Percentiles rank a stretch among this genome's conserved stretches.
These are phyloP conservation scores for Malassezia psittaci DNA, from an alignment of 1,284 basidiomycete genomes.

Conservation along the genomic window DNA sequence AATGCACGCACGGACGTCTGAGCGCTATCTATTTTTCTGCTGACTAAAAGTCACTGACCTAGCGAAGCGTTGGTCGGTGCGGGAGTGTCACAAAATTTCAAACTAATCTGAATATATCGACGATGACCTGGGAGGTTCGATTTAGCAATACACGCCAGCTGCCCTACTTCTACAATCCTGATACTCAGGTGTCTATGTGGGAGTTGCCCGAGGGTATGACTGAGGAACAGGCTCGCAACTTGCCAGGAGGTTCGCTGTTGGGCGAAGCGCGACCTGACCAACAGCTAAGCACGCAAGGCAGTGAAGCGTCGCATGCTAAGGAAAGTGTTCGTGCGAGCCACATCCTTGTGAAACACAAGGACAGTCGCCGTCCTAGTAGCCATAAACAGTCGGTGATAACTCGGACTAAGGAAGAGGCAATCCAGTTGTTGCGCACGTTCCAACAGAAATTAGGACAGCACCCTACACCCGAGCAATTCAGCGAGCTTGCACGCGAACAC, in stretches of 20 bases:
- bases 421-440: slow-evolving; percentile 56
- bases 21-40: background rate
- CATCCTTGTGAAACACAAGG: slow-evolving; percentile 81
- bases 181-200: slow-evolving; percentile 69
- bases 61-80: background rate
- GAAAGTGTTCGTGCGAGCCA: slow-evolving; percentile 75
- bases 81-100: background rate
- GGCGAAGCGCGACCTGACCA: slow-evolving; percentile 6
- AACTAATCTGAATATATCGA: background rate
- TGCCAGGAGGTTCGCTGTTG: slow-evolving; percentile 40
- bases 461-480: slow-evolving; percentile 32
- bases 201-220: slow-evolving; percentile 63
- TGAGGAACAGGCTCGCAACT: slow-evolving; percentile 28
- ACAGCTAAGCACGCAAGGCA: slow-evolving; percentile 44
- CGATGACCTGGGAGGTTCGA: slow-evolving; percentile 37
- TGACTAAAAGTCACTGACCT: background rate
- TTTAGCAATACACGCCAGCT: slow-evolving; percentile 66
- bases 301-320: background rate
- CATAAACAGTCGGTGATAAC: slow-evolving; percentile 64
- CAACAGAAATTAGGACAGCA: slow-evolving; percentile 27
- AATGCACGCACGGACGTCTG: too few relatives aligned
- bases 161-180: slow-evolving; percentile 79
- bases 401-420: slow-evolving; percentile 78
- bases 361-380: slow-evolving; percentile 66
- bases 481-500: slow-evolving; percentile 30